A percentile compares a stretch with the other conserved stretches of the same genome.
Conservation (phyloP, 116 monocot species). For the Trichopus zeylanicus region DNA sequence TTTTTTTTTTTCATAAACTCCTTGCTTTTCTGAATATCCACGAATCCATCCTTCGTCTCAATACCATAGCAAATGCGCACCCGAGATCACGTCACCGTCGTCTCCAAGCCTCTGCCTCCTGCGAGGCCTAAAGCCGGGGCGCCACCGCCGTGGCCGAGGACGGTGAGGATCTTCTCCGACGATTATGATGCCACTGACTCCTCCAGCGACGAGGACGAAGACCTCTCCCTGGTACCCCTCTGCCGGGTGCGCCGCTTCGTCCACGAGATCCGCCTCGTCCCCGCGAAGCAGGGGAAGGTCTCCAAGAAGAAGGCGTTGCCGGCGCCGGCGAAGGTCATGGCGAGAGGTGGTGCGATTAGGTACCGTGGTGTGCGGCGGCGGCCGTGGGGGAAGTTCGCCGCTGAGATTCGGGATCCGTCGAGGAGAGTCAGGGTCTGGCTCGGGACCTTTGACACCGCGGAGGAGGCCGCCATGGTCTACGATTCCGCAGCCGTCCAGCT, state of each 20-base stretch:
- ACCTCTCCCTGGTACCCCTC: not conserved
- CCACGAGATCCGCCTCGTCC: slow-evolving; percentile 40
- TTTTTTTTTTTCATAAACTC: too few relatives aligned
- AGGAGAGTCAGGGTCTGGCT: slow-evolving; percentile 62
- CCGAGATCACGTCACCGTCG: not conserved
- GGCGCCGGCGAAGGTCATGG: too few relatives aligned
- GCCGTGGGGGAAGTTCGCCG: slow-evolving; percentile 84
- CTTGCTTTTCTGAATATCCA: too few relatives aligned
- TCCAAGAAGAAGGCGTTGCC: slow-evolving; percentile 16
- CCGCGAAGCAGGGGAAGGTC: not conserved
- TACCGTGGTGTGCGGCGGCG: slow-evolving; percentile 66
- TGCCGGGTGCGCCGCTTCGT: slow-evolving; percentile 43
- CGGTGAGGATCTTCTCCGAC: slow-evolving; percentile 32
- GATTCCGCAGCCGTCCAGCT: slow-evolving; percentile 70
- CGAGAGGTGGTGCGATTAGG: slow-evolving; percentile 1
- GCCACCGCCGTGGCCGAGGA: slow-evolving; percentile 1
- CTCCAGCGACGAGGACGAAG: slow-evolving; percentile 29
- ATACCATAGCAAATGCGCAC: too few relatives aligned
- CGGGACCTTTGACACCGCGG: slow-evolving; percentile 76
- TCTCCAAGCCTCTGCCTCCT: not conserved
- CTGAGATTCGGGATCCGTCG: slow-evolving; percentile 78
- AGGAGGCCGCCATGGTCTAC: slow-evolving; percentile 81
- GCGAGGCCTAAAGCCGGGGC: not conserved
- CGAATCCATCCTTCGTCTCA: too few relatives aligned
- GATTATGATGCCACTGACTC: slow-evolving; percentile 82